Conservation (phyloP, 176 grass and related monocot species). For the Oropetium thomaeum region DNA sequence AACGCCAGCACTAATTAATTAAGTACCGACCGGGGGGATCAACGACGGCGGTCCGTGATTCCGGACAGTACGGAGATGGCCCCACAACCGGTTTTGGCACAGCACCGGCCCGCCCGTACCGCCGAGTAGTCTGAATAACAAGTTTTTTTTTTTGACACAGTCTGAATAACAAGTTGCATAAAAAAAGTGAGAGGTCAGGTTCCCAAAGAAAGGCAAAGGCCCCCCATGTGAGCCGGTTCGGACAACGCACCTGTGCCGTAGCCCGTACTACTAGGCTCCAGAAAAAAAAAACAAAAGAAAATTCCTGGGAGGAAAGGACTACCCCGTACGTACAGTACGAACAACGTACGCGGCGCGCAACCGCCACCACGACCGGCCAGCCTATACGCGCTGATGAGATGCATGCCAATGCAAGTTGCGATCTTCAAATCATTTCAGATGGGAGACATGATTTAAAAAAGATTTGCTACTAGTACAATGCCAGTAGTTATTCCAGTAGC, state of each 20-base stretch:
- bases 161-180: too few species aligned
- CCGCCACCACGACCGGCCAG: background rate
- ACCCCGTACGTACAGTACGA: background rate
- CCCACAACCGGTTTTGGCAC: background rate
- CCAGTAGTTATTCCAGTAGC: too few species aligned
- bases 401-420: background rate
- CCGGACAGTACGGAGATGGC: conserved; percentile 16
- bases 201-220: too few species aligned
- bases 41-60: conserved; percentile 22
- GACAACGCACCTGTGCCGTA: background rate
- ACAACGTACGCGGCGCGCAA: conserved; percentile 10
- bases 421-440: background rate
- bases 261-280: background rate
- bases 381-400: background rate
- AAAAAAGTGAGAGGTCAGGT: background rate
- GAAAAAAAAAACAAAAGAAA: background rate
- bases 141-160: too few species aligned
- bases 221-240: background rate
- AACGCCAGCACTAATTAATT: too few species aligned
- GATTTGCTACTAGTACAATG: too few species aligned
- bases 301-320: background rate
- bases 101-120: background rate
- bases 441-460: too few species aligned
- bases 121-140: too few species aligned
- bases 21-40: background rate